Evolutionary conservation across 73 alveolate genomes (phyloP).

Genomic region (Tetrahymena malaccensis): DNA sequence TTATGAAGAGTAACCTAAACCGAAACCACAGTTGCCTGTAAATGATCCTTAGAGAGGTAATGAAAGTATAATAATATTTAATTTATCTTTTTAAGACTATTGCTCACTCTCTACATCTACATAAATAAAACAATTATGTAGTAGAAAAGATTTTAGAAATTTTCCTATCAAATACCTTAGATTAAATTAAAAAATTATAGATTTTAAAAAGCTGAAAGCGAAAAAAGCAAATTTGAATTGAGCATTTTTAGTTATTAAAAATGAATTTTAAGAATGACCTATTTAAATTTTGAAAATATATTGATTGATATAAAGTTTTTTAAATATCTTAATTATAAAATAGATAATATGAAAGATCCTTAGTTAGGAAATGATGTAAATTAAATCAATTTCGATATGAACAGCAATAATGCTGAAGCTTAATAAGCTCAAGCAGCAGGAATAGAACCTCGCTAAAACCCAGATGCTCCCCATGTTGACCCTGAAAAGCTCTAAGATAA

Average conservation of each 20-base stretch:
- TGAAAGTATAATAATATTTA: neutral
- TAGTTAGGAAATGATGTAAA: neutral
- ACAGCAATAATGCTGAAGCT: neutral
- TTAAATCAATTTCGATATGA: neutral
- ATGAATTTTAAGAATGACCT: no score
- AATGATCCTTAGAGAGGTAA: neutral
- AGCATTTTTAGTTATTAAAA: no score
- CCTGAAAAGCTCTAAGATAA: neutral
- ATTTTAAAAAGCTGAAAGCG: no score
- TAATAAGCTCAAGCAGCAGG: neutral
- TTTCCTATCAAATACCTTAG: no score
- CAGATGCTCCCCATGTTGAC: neutral
- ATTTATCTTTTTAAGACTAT: no score
- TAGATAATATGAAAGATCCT: neutral
- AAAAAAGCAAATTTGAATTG: no score
- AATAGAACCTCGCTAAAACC: neutral
- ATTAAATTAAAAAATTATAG: no score
- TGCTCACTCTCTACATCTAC: no score
- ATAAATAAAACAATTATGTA: no score
- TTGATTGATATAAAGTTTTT: neutral
- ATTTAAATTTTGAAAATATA: no score
- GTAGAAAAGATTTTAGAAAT: no score
- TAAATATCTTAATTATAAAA: neutral
- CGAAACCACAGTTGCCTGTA: neutral
- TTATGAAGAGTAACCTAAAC: neutral